Evolutionary conservation across 352 stramenopile genomes (phyloP), one percentile per base, ranked within the genome.

Genomic region (Phytophthora hibernalis): DNA sequence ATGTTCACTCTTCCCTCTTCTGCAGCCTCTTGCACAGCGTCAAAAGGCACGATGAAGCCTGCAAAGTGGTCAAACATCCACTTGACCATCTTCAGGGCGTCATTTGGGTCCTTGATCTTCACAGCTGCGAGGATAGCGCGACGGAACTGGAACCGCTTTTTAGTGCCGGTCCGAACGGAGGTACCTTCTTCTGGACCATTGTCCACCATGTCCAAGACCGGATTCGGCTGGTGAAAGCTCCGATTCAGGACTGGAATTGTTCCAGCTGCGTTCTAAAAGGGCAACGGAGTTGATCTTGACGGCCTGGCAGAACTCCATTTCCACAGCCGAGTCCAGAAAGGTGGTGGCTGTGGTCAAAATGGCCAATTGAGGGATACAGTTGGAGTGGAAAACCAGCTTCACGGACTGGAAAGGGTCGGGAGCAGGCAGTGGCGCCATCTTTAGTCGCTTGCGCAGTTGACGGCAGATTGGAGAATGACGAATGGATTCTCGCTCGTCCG

Each of bases 241-340:
- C 4, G 9, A 48, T 22, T 49, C 28, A 10, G 55, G 31, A 13
- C 24, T 10, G 9, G 13, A 54, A 6, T 5, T 13, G 22, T 50
- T 40, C 56, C 56, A 64, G 24, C 50, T 64, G 1, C 22, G 15
- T 1, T 64, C 56, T 11, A 57, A 15, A 7, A 64, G 13, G 5
- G 30, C 28, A 1, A 64, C 11, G 3, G 56, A 64, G 3, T 44
- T 51, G 21, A 51, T 10, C 11, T 24, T 51, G 28, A 45, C 56
- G 8, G 56, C 45, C 3, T 33, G 4, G 12, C 33, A 47, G 45
- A 64, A 64, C 30, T 49, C 44, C 44, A 51, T 54, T 45, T 64
- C 56, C 56, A 51, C 45, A 10, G 56, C 22, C 10, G 56, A 57
- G 35, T 56, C 56, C 45, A 51, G 21, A 35, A 64, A 64, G 31